phyloP scores from a whole-genome alignment of 208 protist species.

The Leishmania major region DNA sequence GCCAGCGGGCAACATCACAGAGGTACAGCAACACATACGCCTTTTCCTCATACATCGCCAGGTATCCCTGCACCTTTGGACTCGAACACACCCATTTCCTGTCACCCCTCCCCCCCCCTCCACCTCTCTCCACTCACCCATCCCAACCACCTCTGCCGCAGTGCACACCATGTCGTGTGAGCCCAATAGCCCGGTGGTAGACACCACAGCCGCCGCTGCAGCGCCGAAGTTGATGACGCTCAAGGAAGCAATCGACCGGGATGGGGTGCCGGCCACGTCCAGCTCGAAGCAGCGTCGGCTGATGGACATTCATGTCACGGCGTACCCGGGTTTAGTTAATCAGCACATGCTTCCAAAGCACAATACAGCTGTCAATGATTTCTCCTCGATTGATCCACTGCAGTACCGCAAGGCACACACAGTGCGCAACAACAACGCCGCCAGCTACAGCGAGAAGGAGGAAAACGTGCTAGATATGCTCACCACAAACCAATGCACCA shows the following conservation, averaged over 20 bases:
- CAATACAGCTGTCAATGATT: conserved; percentile 36
- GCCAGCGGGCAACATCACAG: not conserved
- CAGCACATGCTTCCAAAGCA: conserved; percentile 43
- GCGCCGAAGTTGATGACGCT: conserved; percentile 22
- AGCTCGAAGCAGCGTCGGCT: conserved; percentile 47
- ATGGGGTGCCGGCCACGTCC: conserved; percentile 28
- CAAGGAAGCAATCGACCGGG: conserved; percentile 30
- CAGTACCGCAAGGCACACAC: conserved; percentile 51
- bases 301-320: conserved; percentile 78
- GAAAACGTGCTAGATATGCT: conserved; percentile 40
- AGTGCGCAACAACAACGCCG: conserved; percentile 43
- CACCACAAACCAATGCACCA: conserved; percentile 64
- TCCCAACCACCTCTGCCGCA: not conserved
- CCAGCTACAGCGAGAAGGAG: conserved; percentile 28
- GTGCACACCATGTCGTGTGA: conserved; percentile 13
- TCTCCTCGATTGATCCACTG: conserved; percentile 46
- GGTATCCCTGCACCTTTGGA: not conserved
- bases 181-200: not conserved
- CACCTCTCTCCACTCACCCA: not conserved
- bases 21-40: not conserved
- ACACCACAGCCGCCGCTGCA: not conserved
- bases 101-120: not conserved
- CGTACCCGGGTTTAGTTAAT: conserved; percentile 70
- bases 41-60: not conserved
- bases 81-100: not conserved